phyloP scores from a whole-genome alignment of 768 basidiomycete species.

The Sutorius australiensis region DNA sequence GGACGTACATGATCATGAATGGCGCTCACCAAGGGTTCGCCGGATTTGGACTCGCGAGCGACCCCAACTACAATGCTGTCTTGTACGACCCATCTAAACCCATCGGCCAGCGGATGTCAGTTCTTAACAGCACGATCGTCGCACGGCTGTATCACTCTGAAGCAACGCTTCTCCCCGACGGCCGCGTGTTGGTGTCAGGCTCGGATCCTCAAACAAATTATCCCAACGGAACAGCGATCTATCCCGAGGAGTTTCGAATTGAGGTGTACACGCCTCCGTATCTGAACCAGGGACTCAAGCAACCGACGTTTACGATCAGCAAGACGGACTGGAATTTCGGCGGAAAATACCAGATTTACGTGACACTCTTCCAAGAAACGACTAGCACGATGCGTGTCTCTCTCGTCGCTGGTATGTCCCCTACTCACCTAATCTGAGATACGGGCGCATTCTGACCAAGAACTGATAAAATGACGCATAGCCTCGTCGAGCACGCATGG shows the following conservation, averaged over 20 bases:
- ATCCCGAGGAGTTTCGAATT: constrained; percentile 74
- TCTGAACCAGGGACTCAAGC: constrained; percentile 55
- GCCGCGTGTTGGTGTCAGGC: constrained; percentile 70
- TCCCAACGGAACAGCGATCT: constrained; percentile 37
- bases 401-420: constrained; percentile 56
- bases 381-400: constrained; percentile 53
- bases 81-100: constrained; percentile 68
- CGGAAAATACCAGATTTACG: constrained; percentile 49
- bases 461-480: constrained; percentile 11
- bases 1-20: constrained; percentile 74
- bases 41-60: constrained; percentile 65
- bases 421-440: neutral
- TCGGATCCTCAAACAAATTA: constrained; percentile 62
- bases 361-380: constrained; percentile 38
- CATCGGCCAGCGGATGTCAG: constrained; percentile 57
- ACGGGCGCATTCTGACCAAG: neutral
- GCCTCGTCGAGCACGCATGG: constrained; percentile 77
- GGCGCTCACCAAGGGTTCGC: constrained; percentile 68
- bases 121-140: constrained; percentile 64
- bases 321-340: constrained; percentile 63
- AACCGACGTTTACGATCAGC: constrained; percentile 58
- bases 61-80: constrained; percentile 61
- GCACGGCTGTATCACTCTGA: constrained; percentile 78
- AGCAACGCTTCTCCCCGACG: constrained; percentile 71
- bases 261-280: constrained; percentile 91